Evolutionary conservation across 1,284 basidiomycete species (phyloP), one percentile per base, ranked within the genome.

Genomic region (Moesziomyces antarcticus): DNA sequence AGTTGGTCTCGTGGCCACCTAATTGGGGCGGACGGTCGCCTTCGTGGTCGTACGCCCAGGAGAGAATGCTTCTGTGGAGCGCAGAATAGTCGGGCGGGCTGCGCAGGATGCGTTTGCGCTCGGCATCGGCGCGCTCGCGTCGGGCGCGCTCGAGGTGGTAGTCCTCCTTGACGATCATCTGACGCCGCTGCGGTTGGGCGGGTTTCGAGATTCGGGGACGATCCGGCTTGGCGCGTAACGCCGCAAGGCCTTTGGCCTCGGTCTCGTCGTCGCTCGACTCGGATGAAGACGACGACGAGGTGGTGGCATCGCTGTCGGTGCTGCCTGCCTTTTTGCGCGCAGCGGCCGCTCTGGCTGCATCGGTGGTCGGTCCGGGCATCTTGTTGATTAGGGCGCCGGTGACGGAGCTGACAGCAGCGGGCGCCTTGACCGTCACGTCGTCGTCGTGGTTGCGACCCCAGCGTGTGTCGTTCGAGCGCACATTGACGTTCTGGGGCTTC

Each of bases 1-100:
- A 73, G 11, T 57, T 50, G 18, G 62, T 60, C 18, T 66, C 52
- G 24, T 64, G 65, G 45, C 67, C 58, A 10, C 91, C 90, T 33
- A 90, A 90, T 48, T 84, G 79, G 10, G 84, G 85, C 2, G 85
- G 82, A 11, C 87, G 85, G 9, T 88, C 85, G 11, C 90, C 91
- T 1, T 85, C 85, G 71, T 92, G 88, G 52, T 91, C 88, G 66
- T 94, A 93, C 83, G 92, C 87, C 96, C 96, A 99, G 0, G 91
- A 89, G 1, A 99, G 85, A 41, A 99, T 87, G n/a, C 87, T 87
- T 42, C 89, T 89, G 83, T 96, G 92, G 21, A 99, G 88, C 14
- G 87, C 87, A 14, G 90, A 89, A 33, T 95, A 87, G 81, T 98
- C 91, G 0, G 94, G 94, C 75, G 90, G 91, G 73, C 94, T 87